These are phyloP conservation scores for Zygosaccharomyces pseudobailii DNA, from an alignment of 1,139 yeast genomes.

Conservation along the genomic window DNA sequence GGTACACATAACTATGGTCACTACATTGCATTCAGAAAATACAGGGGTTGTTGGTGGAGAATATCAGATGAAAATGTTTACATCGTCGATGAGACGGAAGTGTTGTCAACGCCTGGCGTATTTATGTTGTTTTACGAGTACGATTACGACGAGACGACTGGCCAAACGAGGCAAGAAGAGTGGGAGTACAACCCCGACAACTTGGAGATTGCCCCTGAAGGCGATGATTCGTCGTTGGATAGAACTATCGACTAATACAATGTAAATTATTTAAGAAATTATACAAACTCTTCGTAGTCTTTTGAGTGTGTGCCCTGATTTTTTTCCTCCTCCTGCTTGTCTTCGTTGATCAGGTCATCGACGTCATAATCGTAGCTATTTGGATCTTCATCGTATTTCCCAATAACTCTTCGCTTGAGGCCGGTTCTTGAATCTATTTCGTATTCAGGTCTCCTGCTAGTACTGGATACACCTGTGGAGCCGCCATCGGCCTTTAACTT, in stretches of 20 bases:
- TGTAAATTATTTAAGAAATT: not conserved
- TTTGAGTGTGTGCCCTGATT: constrained; percentile 18
- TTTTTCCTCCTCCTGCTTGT: constrained; percentile 22
- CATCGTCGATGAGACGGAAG: constrained; percentile 74
- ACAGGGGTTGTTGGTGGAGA: constrained; percentile 90
- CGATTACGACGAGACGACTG: constrained; percentile 39
- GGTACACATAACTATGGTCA: constrained; percentile 97
- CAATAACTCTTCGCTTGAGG: constrained; percentile 30
- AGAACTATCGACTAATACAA: not conserved
- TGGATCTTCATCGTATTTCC: constrained; percentile 28
- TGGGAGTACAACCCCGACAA: constrained; percentile 18
- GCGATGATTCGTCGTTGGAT: not conserved
- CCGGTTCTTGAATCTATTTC: constrained; percentile 28
- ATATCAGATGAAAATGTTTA: constrained; percentile 86
- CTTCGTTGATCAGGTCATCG: constrained; percentile 34
- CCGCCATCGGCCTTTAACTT: constrained; percentile 16
- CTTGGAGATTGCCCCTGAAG: constrained; percentile 11
- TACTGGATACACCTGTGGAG: constrained; percentile 5
- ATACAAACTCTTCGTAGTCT: constrained; percentile 17
- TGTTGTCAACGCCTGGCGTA: constrained; percentile 75
- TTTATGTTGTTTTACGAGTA: constrained; percentile 88
- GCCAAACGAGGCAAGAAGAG: constrained; percentile 32
- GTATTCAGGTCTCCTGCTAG: constrained; percentile 14
- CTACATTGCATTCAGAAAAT: constrained; percentile 78
- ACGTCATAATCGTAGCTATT: constrained; percentile 33